Base-by-base conservation (phyloP, 108 stramenopile species). In the Cyclotella cryptica region DNA sequence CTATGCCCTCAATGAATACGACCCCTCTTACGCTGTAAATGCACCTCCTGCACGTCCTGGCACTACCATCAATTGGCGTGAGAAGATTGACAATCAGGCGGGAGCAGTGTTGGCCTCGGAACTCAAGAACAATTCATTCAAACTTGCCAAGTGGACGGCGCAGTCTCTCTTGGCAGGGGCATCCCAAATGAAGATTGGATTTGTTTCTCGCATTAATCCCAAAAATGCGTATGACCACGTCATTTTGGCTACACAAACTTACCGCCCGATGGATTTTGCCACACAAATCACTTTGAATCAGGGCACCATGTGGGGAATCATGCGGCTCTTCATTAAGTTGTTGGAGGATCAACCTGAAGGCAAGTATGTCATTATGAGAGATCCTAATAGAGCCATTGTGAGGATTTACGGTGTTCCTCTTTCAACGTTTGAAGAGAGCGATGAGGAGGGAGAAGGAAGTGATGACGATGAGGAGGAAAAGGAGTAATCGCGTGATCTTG, bases 121-220 rank as follows among this genome's bases (percentile, higher is more conserved):
- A 77, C 83, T 99, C 67, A 98, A 98, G 93, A 99, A 99, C 83
- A 99, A 99, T 79, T 87, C 90, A 30, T 96, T 93, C 89, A 98
- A 99, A 82, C 77, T 99, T 52, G 99, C 97, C 45, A 97, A 97
- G 83, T 99, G 98, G 98, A 97, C 97, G 21, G 98, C 98, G 12
- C 96, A 98, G 84, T 94, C 96, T 0, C 81, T 98, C 1, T 79
- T 99, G 83, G 93, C 98, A 6, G 98, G 97, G 40, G 99, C 98
- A 2, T 95, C 96, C 79, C 89, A 93, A 77, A 98, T 99, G 98
- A 98, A 98, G 92, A 88, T 99, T 79, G 99, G 99, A 24, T 99
- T 94, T 61, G 97, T 97, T 11, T 88, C 89, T 9, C 89, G 97
- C 26, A 77, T 75, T 9, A 69, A 79, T 42, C 92, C 92, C 61